Percentiles rank a stretch among this genome's conserved stretches.
These are phyloP conservation scores for Wallacemonas sp. DNA, from an alignment of 208 protist genomes.

Conservation along the genomic window DNA sequence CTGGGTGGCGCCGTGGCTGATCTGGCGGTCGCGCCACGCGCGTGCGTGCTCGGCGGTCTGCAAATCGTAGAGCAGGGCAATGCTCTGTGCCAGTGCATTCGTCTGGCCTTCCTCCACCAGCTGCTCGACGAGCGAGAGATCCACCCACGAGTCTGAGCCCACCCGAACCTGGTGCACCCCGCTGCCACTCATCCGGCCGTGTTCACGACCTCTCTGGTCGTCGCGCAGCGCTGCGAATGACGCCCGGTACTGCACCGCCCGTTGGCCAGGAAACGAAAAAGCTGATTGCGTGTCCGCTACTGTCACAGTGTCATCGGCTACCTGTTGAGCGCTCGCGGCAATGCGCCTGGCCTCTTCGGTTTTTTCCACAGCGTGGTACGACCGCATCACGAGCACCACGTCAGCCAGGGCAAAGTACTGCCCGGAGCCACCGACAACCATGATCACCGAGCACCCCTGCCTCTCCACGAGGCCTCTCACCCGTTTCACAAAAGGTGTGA, in stretches of 20 bases:
- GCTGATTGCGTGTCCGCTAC: neutral
- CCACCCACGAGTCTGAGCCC: constrained; percentile 57
- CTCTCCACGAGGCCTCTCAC: constrained; percentile 60
- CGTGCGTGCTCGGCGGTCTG: constrained; percentile 7
- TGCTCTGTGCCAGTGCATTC: constrained; percentile 79
- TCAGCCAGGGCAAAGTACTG: constrained; percentile 93
- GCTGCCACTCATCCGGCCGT: constrained; percentile 54
- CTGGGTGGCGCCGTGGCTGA: neutral
- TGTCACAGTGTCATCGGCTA: neutral
- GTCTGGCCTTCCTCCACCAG: constrained; percentile 90
- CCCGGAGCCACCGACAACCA: constrained; percentile 93
- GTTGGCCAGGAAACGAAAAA: constrained; percentile 1
- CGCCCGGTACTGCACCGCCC: neutral
- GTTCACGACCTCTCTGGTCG: neutral
- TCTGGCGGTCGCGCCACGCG: neutral
- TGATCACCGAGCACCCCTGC: constrained; percentile 71
- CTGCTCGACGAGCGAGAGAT: constrained; percentile 85
- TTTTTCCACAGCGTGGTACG: constrained; percentile 73
- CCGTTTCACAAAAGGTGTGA: constrained; percentile 88
- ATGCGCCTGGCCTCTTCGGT: constrained; percentile 72
- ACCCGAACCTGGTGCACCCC: constrained; percentile 43
- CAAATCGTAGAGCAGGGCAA: constrained; percentile 69
- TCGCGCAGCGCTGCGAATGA: neutral
- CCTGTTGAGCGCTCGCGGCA: constrained; percentile 7
- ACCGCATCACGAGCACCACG: constrained; percentile 85